Percentiles rank a stretch among this genome's conserved stretches.
Conservation (phyloP, 495 filamentous ascomycete species). For the Neurospora africana region DNA sequence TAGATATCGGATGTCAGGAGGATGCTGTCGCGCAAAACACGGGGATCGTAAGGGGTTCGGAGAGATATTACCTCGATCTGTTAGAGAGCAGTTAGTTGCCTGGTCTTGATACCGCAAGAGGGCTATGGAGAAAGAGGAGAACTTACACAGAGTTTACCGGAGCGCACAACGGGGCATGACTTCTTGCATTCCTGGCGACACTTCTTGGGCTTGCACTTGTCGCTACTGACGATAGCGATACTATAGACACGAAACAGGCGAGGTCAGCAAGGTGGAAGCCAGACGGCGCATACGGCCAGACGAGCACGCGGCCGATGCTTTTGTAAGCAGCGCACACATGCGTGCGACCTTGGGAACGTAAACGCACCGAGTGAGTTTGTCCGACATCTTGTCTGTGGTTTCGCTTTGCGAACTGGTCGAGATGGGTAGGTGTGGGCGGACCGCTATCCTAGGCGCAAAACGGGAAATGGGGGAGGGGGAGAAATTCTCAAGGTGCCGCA, state of each 20-base stretch:
- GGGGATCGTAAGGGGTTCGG: neutral
- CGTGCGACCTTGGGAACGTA: neutral
- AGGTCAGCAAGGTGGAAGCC: neutral
- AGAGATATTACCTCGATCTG: constrained; percentile 12
- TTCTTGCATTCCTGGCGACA: constrained; percentile 95
- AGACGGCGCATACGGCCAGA: neutral
- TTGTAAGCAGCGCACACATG: neutral
- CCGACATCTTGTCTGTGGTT: constrained; percentile 50
- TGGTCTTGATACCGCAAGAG: neutral
- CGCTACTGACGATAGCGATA: constrained; percentile 93
- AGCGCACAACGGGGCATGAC: constrained; percentile 91
- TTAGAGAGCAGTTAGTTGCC: constrained; percentile 1
- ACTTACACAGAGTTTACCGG: constrained; percentile 77
- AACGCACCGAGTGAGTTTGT: constrained; percentile 73
- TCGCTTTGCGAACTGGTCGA: neutral
- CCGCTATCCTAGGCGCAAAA: neutral
- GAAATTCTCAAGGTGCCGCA: neutral
- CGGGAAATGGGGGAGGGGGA: constrained; percentile 1
- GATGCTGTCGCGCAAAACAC: neutral
- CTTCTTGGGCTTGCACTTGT: constrained; percentile 98
- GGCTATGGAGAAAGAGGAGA: neutral
- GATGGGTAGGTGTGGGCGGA: constrained; percentile 1
- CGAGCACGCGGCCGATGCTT: neutral
- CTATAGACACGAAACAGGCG: constrained; percentile 32
- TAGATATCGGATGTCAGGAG: constrained; percentile 45